Evolutionary conservation across 768 basidiomycete species (phyloP).

Genomic region (Boletellus emodensis): DNA sequence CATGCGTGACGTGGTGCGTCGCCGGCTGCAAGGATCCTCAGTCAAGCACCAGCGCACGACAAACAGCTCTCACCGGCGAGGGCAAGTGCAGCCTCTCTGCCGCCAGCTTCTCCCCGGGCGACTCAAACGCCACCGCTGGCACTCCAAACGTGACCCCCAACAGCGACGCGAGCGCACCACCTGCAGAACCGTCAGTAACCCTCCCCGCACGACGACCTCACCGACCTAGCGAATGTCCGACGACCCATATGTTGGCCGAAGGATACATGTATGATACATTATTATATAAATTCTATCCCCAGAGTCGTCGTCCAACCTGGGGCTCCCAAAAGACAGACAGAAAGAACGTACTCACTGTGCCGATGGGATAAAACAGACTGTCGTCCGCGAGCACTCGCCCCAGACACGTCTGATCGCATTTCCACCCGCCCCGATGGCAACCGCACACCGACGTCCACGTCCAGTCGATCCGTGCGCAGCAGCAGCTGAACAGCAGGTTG

Average conservation of each 20-base stretch:
- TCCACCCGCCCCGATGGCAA: conserved; percentile 76
- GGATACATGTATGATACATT: conserved; percentile 94
- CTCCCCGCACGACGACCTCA: conserved; percentile 32
- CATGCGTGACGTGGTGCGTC: conserved; percentile 77
- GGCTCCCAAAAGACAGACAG: neutral
- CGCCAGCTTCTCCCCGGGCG: conserved; percentile 84
- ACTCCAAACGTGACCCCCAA: conserved; percentile 85
- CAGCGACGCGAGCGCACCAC: conserved; percentile 73
- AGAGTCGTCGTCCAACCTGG: neutral
- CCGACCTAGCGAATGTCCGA: conserved; percentile 63
- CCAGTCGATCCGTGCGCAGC: conserved; percentile 90
- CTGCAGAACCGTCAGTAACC: conserved; percentile 28
- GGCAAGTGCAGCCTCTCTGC: conserved; percentile 81
- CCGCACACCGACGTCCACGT: conserved; percentile 93
- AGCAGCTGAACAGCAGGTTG: conserved; percentile 90
- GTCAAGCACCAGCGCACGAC: neutral
- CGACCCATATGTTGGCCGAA: conserved; percentile 83
- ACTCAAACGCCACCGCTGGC: conserved; percentile 84
- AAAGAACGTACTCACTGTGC: conserved; percentile 55
- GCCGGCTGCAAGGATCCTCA: conserved; percentile 48
- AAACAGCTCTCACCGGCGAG: conserved; percentile 53
- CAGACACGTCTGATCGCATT: conserved; percentile 78
- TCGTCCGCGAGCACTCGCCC: conserved; percentile 73
- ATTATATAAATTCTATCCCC: conserved; percentile 80
- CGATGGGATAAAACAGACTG: conserved; percentile 85